Evolutionary conservation across 2,329 filamentous ascomycete species (phyloP), one percentile per base, ranked within the genome.

Genomic region (Venturia effusa): DNA sequence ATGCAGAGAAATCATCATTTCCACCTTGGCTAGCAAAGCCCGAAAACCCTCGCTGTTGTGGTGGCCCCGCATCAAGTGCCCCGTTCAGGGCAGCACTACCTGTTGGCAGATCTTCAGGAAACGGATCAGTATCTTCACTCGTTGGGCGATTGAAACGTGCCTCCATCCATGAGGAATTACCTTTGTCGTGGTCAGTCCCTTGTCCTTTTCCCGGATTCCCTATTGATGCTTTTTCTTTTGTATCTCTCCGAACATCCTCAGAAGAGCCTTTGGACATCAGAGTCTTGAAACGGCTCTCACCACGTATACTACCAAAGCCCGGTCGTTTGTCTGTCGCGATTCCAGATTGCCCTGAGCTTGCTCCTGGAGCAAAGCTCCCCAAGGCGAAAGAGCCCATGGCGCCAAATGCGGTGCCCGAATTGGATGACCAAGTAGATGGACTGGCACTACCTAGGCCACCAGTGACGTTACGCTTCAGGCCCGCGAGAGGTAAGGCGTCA

Each of bases 231-330:
- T 85, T 87, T 66, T 85, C 81, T 71, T 82, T 84, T 19, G 80
- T 71, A 32, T 74, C 74, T 57, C 70, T 73, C 5, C 41, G 67
- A 68, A 45, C 63, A 66, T 86, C 87, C 66, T 95, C 91, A 3
- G 81, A 78, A 68, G 83, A 88, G 41, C 91, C 88, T 75, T 92
- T 95, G 24, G 85, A 86, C 68, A 96, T 88, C 27, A 96, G 76
- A 71, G 91, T 91, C 68, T 92, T 93, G 70, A 97, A 86, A 34
- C 92, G 87, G 73, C 92, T 96, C 72, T 91, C 90, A 2, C 89
- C 86, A 64, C 88, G 82, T 34, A 84, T 76, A 71, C 83, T 87
- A 34, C 85, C 87, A 70, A 88, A 84, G 11, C 81, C 81, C 34
- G 83, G 72, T 69, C 89, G 86, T 77, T 94, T 96, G 63, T 96